Evolutionary conservation across 306 rosid species (phyloP).

Genomic region (Biancaea sappan): DNA sequence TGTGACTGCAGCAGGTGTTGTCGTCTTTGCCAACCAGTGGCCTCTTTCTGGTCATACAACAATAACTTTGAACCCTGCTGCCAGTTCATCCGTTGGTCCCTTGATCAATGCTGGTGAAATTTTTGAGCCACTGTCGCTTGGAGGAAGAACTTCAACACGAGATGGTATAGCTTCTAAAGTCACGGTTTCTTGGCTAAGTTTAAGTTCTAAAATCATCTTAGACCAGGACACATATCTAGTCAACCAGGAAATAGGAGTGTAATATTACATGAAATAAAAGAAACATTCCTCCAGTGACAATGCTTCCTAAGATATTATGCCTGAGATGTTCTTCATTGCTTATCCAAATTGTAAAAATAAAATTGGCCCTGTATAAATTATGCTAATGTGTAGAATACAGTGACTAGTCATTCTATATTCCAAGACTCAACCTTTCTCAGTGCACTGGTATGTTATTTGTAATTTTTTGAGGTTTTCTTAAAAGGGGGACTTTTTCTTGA

Average conservation of each 20-base stretch:
- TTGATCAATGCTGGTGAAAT: slow-evolving; percentile 83
- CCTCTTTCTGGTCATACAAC: slow-evolving; percentile 77
- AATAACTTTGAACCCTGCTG: slow-evolving; percentile 62
- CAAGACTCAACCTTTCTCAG: neutral
- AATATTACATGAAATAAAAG: slow-evolving; percentile 8
- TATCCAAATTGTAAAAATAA: neutral
- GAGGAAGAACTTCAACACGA: slow-evolving; percentile 71
- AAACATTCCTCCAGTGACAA: slow-evolving; percentile 15
- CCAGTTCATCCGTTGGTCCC: slow-evolving; percentile 65
- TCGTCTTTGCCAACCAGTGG: slow-evolving; percentile 78
- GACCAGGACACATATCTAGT: slow-evolving; percentile 1
- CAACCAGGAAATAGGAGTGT: slow-evolving; percentile 18
- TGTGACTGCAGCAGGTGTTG: slow-evolving; percentile 63
- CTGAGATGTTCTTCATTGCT: slow-evolving; percentile 25
- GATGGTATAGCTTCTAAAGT: slow-evolving; percentile 62
- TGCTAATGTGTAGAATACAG: neutral
- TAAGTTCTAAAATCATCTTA: slow-evolving; percentile 32
- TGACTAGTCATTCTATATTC: neutral
- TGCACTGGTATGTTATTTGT: neutral
- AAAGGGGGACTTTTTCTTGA: slow-evolving; percentile 25
- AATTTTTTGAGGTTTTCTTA: slow-evolving; percentile 24
- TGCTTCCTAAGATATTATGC: slow-evolving; percentile 12
- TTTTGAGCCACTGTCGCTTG: slow-evolving; percentile 60
- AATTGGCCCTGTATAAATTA: neutral
- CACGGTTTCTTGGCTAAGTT: slow-evolving; percentile 23